phyloP scores from a whole-genome alignment of 345 rosid species.

The Trapa incisa region DNA sequence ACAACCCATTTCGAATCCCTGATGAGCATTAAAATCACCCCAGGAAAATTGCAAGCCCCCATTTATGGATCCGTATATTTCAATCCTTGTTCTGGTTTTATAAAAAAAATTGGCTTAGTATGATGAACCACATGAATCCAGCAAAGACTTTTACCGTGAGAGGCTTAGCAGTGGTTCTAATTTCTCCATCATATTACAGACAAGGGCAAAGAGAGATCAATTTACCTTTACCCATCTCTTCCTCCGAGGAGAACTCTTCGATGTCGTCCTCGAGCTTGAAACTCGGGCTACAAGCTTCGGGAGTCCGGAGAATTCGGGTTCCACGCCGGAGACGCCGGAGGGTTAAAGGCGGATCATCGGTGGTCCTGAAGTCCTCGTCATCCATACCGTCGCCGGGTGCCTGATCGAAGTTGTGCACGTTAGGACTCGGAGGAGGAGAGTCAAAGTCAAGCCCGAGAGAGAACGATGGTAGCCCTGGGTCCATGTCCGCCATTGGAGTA shows the following conservation, averaged over 20 bases:
- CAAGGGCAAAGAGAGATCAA: not conserved
- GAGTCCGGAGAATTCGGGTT: slow-evolving; percentile 7
- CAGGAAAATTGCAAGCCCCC: not conserved
- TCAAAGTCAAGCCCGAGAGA: slow-evolving; percentile 73
- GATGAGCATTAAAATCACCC: not conserved
- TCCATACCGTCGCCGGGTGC: slow-evolving; percentile 9
- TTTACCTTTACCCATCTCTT: slow-evolving; percentile 28
- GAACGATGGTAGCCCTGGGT: slow-evolving; percentile 72
- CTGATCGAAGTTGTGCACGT: not conserved
- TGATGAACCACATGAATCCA: not conserved
- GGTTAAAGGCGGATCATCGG: slow-evolving; percentile 21
- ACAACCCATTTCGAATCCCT: not conserved
- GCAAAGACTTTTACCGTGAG: not conserved
- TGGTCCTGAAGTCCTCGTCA: slow-evolving; percentile 22
- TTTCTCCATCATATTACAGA: not conserved
- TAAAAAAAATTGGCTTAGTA: not conserved
- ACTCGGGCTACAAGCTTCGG: not conserved
- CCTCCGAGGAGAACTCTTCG: slow-evolving; percentile 71
- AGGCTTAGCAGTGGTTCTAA: not conserved
- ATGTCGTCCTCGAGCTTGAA: slow-evolving; percentile 48
- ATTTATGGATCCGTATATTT: not conserved
- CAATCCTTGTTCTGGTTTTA: not conserved
- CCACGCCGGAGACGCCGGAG: slow-evolving; percentile 62
- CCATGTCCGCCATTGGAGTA: slow-evolving; percentile 3
- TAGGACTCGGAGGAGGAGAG: slow-evolving; percentile 14